Conservation (phyloP, 2,329 filamentous ascomycete genomes). For the Fusarium sp. region DNA sequence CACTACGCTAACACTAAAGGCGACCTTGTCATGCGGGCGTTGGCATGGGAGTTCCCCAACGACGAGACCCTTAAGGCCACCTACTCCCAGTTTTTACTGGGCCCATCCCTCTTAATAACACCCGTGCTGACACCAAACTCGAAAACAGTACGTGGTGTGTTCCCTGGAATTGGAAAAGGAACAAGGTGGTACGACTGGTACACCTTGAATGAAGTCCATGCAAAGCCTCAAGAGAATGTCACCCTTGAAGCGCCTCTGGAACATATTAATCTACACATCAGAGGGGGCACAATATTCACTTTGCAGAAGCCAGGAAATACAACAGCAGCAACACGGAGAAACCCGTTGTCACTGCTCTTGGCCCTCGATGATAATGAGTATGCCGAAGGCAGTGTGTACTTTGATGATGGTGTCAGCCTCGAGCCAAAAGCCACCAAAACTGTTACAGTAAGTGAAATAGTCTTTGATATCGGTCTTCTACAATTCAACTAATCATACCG, state of each 20-base stretch:
- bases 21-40: constrained; percentile 6
- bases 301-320: background rate
- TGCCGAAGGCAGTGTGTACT: background rate
- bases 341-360: background rate
- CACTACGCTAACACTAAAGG: constrained; percentile 1
- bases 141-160: background rate
- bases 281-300: background rate
- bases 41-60: background rate
- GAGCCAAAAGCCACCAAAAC: background rate
- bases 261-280: background rate
- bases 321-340: background rate
- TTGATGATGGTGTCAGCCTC: background rate
- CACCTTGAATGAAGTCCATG: background rate
- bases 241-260: background rate
- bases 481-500: rapidly evolving
- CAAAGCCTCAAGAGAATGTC: background rate
- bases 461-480: rapidly evolving
- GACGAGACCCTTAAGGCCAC: background rate
- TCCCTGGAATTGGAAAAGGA: background rate
- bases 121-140: background rate
- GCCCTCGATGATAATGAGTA: background rate
- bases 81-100: background rate
- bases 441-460: background rate
- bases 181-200: background rate
- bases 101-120: background rate